phyloP scores from a whole-genome alignment of 2,329 filamentous ascomycete genomes.

The Calonectria henricotiae region DNA sequence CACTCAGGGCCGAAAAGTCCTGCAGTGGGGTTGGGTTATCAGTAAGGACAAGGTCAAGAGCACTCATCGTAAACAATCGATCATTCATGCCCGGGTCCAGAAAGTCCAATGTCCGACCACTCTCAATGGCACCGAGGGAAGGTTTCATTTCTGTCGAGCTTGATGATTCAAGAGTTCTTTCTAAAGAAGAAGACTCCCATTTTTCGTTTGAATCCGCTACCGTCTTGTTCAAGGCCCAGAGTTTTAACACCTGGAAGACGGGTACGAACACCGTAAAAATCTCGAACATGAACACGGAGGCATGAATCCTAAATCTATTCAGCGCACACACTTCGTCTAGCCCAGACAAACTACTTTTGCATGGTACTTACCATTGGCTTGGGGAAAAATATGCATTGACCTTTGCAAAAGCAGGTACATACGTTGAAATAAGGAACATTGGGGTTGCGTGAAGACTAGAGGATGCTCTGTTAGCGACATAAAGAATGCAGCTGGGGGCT shows the following conservation, averaged over 20 bases:
- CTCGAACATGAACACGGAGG: conserved; percentile 74
- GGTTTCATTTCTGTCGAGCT: conserved; percentile 33
- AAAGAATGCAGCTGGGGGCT: background rate
- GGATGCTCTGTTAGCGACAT: conserved; percentile 22
- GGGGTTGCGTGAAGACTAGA: conserved; percentile 74
- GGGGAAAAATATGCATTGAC: conserved; percentile 72
- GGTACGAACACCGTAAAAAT: conserved; percentile 76
- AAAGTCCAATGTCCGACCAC: conserved; percentile 23
- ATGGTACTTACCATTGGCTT: conserved; percentile 73
- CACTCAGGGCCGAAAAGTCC: conserved; percentile 74
- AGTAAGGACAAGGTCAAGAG: conserved; percentile 73
- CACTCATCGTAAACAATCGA: conserved; percentile 72
- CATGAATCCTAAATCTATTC: conserved; percentile 53
- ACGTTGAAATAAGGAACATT: conserved; percentile 75
- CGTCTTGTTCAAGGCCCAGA: conserved; percentile 59
- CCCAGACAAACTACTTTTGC: conserved; percentile 50
- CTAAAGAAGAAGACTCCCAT: conserved; percentile 38
- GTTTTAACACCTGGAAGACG: conserved; percentile 70
- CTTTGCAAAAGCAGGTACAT: conserved; percentile 65
- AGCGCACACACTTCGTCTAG: background rate
- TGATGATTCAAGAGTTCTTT: conserved; percentile 35
- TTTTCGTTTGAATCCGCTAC: conserved; percentile 36
- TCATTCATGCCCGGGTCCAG: conserved; percentile 51
- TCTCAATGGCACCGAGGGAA: conserved; percentile 24
- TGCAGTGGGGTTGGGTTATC: conserved; percentile 73